These are phyloP conservation scores for Globisporangium okanoganense DNA, from an alignment of 352 stramenopile genomes.

Conservation along the genomic window DNA sequence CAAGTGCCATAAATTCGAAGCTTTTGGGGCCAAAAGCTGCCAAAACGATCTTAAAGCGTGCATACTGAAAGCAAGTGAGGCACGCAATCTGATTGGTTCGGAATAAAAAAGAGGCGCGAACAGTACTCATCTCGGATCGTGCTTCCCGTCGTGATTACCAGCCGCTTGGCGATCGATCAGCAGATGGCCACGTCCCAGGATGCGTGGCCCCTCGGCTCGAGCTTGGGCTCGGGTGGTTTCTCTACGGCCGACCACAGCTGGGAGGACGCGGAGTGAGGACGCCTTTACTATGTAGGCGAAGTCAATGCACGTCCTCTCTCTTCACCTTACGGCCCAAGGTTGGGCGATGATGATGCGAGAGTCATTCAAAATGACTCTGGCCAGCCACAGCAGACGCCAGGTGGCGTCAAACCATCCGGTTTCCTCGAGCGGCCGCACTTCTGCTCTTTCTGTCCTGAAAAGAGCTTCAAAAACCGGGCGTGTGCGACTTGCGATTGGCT, in stretches of 20 bases:
- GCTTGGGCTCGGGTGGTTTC: neutral
- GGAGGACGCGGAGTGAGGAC: too few species aligned
- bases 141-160: neutral
- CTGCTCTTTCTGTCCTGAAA: neutral
- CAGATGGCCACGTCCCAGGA: neutral
- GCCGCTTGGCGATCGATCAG: too few species aligned
- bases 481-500: conserved; percentile 1
- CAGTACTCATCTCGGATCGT: neutral
- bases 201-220: neutral
- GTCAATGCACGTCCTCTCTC: too few species aligned
- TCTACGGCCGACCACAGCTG: too few species aligned
- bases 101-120: neutral
- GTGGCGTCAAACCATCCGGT: conserved; percentile 11
- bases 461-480: neutral
- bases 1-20: too few species aligned
- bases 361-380: too few species aligned
- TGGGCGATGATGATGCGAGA: neutral
- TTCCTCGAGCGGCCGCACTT: conserved; percentile 6
- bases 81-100: neutral
- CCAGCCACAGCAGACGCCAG: neutral
- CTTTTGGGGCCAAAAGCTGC: too few species aligned
- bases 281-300: neutral
- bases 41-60: too few species aligned
- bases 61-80: neutral
- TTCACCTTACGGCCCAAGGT: too few species aligned